phyloP scores from a whole-genome alignment of 2,329 filamentous ascomycete species.

The Aspergillus sp. region DNA sequence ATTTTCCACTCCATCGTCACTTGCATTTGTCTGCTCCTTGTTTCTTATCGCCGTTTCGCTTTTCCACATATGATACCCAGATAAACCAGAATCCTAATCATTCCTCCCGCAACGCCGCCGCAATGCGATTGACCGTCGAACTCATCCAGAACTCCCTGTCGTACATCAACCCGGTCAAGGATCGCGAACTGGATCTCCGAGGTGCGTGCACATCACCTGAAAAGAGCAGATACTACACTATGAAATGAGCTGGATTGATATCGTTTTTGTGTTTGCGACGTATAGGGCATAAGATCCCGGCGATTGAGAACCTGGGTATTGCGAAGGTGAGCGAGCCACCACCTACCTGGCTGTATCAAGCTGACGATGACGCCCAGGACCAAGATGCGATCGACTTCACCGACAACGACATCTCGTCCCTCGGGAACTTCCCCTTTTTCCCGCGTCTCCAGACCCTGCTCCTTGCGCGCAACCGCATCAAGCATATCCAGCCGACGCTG shows the following conservation, averaged over 20 bases:
- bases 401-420: slow-evolving; percentile 86
- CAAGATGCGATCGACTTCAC: slow-evolving; percentile 97
- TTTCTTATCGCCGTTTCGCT: background rate
- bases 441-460: slow-evolving; percentile 81
- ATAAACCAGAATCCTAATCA: slow-evolving; percentile 6
- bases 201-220: slow-evolving; percentile 64
- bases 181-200: slow-evolving; percentile 98
- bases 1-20: too few relatives aligned
- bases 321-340: slow-evolving; percentile 72
- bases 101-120: slow-evolving; percentile 22
- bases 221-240: slow-evolving; percentile 97
- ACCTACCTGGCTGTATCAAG: too few relatives aligned
- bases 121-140: slow-evolving; percentile 91
- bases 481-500: slow-evolving; percentile 67
- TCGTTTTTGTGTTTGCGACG: slow-evolving; percentile 42
- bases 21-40: too few relatives aligned
- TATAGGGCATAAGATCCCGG: slow-evolving; percentile 94
- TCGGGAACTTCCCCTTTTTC: slow-evolving; percentile 87
- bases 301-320: slow-evolving; percentile 94
- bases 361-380: too few relatives aligned
- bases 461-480: slow-evolving; percentile 79
- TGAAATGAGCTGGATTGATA: slow-evolving; percentile 70
- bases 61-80: slow-evolving; percentile 9
- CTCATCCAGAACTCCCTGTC: slow-evolving; percentile 90
- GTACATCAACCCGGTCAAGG: slow-evolving; percentile 96